A percentile compares a stretch with the other conserved stretches of the same genome.
Evolutionary conservation across 2,329 filamentous ascomycete species (phyloP).

Genomic region (Penicillium fuscoglaucum): DNA sequence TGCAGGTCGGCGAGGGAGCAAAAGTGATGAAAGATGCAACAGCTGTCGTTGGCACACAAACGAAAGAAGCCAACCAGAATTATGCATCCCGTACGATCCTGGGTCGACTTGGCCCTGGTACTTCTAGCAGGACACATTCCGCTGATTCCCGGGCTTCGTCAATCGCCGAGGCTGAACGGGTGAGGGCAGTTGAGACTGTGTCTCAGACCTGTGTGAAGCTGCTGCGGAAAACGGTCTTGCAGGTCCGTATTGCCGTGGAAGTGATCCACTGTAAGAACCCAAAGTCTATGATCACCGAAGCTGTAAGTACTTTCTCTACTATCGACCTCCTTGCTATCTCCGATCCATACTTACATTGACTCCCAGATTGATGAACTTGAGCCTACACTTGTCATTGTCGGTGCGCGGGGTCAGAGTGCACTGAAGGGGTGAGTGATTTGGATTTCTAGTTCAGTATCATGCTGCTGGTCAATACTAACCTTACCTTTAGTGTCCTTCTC

Average conservation of each 20-base stretch:
- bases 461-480: constrained; percentile 8
- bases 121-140: constrained; percentile 46
- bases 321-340: background rate
- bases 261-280: constrained; percentile 98
- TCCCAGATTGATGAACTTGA: constrained; percentile 80
- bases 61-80: constrained; percentile 56
- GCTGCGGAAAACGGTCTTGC: constrained; percentile 84
- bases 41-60: constrained; percentile 61
- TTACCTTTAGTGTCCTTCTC: constrained; percentile 71
- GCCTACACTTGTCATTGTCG: constrained; percentile 89
- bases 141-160: constrained; percentile 53
- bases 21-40: constrained; percentile 75
- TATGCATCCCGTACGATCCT: constrained; percentile 35
- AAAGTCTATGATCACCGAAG: constrained; percentile 92
- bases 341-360: constrained; percentile 2
- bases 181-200: constrained; percentile 77
- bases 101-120: constrained; percentile 38
- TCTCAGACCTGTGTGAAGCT: constrained; percentile 81
- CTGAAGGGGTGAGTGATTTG: constrained; percentile 74
- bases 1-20: constrained; percentile 68
- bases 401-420: constrained; percentile 85
- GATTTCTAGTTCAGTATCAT: background rate
- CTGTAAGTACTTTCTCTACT: constrained; percentile 52
- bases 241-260: constrained; percentile 91
- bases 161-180: constrained; percentile 74